A percentile compares a stretch with the other conserved stretches of the same genome.
These are phyloP conservation scores for Fusarium sp. DNA, from an alignment of 2,329 filamentous ascomycete genomes.

Conservation along the genomic window DNA sequence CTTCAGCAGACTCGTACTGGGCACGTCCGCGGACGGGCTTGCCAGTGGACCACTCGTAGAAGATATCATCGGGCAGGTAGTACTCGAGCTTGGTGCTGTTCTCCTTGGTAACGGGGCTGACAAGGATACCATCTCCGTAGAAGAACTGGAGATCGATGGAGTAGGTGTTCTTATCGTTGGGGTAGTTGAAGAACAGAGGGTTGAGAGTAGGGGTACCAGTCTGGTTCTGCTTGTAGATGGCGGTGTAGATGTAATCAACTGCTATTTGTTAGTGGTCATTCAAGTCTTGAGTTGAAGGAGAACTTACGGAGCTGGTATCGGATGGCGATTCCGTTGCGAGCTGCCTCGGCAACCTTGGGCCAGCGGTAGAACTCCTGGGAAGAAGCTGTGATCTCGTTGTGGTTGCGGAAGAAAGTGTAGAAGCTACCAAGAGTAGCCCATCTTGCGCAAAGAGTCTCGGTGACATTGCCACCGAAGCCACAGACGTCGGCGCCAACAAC, in stretches of 20 bases:
- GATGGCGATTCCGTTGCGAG: conserved; percentile 74
- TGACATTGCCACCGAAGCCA: conserved; percentile 74
- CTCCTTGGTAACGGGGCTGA: conserved; percentile 62
- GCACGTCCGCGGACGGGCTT: conserved; percentile 56
- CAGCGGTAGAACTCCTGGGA: conserved; percentile 77
- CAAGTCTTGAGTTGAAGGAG: rapidly evolving
- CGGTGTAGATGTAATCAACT: conserved; percentile 82
- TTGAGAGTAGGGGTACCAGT: conserved; percentile 75
- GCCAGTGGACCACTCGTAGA: conserved; percentile 65
- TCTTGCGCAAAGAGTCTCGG: conserved; percentile 54
- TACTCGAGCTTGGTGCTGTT: conserved; percentile 57
- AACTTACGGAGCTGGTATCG: conserved; percentile 70
- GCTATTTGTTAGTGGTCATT: neutral
- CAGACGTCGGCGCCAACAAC: conserved; percentile 82
- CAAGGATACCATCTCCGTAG: conserved; percentile 60
- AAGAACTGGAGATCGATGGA: conserved; percentile 63
- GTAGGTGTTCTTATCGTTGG: conserved; percentile 59
- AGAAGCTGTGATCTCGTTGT: conserved; percentile 61
- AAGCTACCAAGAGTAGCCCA: conserved; percentile 77
- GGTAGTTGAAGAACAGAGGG: conserved; percentile 79
- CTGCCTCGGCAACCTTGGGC: conserved; percentile 71
- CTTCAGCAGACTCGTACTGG: conserved; percentile 48
- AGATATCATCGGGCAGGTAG: conserved; percentile 64
- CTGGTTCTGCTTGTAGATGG: conserved; percentile 70
- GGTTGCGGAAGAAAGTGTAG: conserved; percentile 77